phyloP scores from a whole-genome alignment of 495 filamentous ascomycete genomes.

The Xylaria curta region DNA sequence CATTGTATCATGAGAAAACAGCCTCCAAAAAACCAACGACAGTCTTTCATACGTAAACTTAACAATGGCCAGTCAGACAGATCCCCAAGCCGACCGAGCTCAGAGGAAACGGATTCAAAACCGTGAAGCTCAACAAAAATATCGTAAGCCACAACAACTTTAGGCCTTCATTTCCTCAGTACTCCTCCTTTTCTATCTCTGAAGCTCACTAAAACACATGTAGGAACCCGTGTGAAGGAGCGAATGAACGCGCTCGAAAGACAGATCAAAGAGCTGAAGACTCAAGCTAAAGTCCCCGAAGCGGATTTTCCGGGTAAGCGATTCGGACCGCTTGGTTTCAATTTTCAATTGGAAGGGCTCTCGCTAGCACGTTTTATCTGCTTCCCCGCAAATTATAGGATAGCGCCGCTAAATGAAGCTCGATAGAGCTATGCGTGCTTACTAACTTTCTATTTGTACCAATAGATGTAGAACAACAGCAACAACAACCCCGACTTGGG shows the following conservation, averaged over 20 bases:
- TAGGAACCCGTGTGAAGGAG: slow-evolving; percentile 13
- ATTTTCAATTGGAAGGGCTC: no score
- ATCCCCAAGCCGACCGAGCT: background rate
- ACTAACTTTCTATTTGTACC: background rate
- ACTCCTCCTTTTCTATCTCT: background rate
- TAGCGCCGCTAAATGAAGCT: background rate
- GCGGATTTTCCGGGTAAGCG: background rate
- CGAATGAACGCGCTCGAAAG: slow-evolving; percentile 17
- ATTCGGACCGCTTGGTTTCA: background rate
- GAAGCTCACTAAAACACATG: background rate
- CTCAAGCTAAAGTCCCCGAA: background rate
- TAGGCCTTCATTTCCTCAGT: no score
- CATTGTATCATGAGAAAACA: background rate
- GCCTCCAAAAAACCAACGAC: background rate
- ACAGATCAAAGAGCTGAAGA: slow-evolving; percentile 13
- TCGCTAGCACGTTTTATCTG: no score
- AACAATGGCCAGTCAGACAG: background rate
- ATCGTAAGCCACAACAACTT: background rate
- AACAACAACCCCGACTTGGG: background rate
- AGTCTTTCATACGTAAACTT: background rate
- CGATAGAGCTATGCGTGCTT: background rate
- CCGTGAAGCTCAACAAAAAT: slow-evolving; percentile 16
- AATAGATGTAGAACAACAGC: background rate
- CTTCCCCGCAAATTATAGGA: background rate
- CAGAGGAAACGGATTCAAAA: slow-evolving; percentile 12